phyloP scores from a whole-genome alignment of 2,329 filamentous ascomycete genomes.

The Didymella keratinophila region DNA sequence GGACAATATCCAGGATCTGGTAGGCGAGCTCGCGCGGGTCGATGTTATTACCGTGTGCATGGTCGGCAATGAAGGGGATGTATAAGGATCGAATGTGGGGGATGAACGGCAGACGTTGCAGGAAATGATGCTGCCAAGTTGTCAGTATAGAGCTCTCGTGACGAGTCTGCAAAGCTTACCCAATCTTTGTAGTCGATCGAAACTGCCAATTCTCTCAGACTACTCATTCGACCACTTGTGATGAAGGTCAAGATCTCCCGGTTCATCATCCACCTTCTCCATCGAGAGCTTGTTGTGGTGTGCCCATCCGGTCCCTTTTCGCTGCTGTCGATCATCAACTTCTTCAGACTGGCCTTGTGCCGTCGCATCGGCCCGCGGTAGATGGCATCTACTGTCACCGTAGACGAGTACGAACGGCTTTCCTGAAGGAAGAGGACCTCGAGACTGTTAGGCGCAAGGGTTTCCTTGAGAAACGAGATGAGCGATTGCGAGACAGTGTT shows the following conservation, averaged over 20 bases:
- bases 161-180: constrained; percentile 61
- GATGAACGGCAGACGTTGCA: constrained; percentile 75
- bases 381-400: constrained; percentile 73
- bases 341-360: constrained; percentile 75
- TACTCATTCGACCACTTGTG: constrained; percentile 77
- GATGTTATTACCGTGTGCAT: constrained; percentile 62
- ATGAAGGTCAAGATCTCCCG: constrained; percentile 75
- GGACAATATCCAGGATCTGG: constrained; percentile 80
- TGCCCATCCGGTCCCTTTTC: constrained; percentile 59
- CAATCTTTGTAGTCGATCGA: constrained; percentile 79
- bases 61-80: constrained; percentile 71
- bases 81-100: constrained; percentile 75
- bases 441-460: constrained; percentile 79
- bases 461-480: constrained; percentile 78
- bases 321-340: constrained; percentile 76
- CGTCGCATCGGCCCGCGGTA: constrained; percentile 73
- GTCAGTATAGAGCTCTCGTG: constrained; percentile 15
- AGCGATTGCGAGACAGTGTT: constrained; percentile 74
- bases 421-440: constrained; percentile 82
- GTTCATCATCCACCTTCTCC: constrained; percentile 75
- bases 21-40: constrained; percentile 75
- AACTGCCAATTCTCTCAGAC: constrained; percentile 74
- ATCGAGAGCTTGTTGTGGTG: constrained; percentile 55
- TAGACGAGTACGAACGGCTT: constrained; percentile 61
- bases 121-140: constrained; percentile 72